Evolutionary conservation across 2,329 filamentous ascomycete species (phyloP).

Genomic region (Xylariaceae sp.): DNA sequence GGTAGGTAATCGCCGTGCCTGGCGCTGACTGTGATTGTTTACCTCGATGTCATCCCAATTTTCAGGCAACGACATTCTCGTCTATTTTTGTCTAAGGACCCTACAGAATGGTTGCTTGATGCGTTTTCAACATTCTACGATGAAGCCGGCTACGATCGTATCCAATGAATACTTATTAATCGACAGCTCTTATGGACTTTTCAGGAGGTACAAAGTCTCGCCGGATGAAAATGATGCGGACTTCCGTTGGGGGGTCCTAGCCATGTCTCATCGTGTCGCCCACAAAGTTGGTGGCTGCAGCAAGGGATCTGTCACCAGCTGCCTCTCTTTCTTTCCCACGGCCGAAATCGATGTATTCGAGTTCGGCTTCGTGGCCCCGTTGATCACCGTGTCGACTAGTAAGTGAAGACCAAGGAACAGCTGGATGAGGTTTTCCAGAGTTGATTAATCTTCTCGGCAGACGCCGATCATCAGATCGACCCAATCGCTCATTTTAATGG

Average conservation of each 20-base stretch:
- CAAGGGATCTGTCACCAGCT: neutral
- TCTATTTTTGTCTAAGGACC: neutral
- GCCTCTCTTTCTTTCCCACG: neutral
- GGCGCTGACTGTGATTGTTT: neutral
- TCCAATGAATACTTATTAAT: neutral
- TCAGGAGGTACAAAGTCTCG: neutral
- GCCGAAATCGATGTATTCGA: too few relatives aligned
- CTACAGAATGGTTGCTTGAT: too few relatives aligned
- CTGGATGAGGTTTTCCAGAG: too few relatives aligned
- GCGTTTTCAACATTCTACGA: neutral
- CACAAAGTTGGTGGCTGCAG: neutral
- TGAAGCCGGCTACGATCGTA: neutral
- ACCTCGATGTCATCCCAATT: neutral
- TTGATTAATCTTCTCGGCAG: too few relatives aligned
- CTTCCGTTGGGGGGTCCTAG: neutral
- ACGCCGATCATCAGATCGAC: too few relatives aligned
- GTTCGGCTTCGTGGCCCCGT: too few relatives aligned
- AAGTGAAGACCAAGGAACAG: too few relatives aligned
- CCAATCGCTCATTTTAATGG: too few relatives aligned
- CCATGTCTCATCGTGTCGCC: neutral
- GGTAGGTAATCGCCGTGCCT: neutral
- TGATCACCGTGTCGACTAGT: too few relatives aligned
- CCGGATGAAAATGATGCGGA: neutral
- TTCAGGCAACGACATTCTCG: too few relatives aligned
- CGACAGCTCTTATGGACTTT: neutral